phyloP scores from a whole-genome alignment of 2,329 filamentous ascomycete genomes.

The Cercospora brassicicola region DNA sequence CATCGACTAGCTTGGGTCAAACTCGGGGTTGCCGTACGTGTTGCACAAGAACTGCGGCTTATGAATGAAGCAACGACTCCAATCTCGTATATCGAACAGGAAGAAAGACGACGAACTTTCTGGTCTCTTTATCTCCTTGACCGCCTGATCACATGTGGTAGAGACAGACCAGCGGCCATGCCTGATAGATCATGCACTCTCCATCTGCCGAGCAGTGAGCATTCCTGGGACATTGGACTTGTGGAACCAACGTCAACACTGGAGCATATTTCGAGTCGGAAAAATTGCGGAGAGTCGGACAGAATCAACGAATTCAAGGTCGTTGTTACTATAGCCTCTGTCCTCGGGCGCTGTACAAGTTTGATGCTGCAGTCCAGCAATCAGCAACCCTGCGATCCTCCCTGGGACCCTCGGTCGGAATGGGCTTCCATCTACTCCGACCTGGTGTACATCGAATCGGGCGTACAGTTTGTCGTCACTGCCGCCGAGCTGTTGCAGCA shows the following conservation, averaged over 20 bases:
- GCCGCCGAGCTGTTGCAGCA: neutral
- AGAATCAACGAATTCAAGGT: neutral
- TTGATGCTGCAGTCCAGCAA: neutral
- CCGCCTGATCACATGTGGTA: neutral
- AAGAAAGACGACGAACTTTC: slow-evolving; percentile 6
- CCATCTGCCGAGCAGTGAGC: neutral
- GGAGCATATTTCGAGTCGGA: neutral
- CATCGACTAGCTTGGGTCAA: slow-evolving; percentile 1
- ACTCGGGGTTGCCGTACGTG: slow-evolving; percentile 1
- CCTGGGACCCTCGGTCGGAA: neutral
- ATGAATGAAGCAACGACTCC: neutral
- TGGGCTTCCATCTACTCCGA: neutral
- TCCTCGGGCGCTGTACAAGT: neutral
- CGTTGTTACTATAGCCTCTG: neutral
- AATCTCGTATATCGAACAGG: neutral
- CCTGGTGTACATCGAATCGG: neutral
- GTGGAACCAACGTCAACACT: neutral
- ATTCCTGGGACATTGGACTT: neutral
- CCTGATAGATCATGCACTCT: neutral
- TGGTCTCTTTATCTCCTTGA: slow-evolving; percentile 9
- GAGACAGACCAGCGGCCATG: neutral
- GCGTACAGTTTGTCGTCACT: neutral
- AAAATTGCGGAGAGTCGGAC: neutral
- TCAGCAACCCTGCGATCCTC: neutral
- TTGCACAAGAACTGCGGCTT: slow-evolving; percentile 1